phyloP scores from a whole-genome alignment of 1,139 yeast species.

The Lodderomyces parapsilosis region DNA sequence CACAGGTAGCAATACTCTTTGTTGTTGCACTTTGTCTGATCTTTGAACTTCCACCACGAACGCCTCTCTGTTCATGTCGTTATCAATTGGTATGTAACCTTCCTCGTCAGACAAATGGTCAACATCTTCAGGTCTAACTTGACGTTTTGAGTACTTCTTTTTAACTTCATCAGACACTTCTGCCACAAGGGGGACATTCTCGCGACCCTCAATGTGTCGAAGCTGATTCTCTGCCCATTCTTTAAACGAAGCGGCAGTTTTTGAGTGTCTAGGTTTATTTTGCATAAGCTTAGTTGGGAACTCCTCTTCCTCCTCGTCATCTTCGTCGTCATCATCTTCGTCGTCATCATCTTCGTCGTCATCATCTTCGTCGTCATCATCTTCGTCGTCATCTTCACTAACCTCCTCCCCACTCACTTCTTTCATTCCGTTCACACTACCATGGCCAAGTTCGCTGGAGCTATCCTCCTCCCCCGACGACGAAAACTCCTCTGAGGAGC shows the following conservation, averaged over 20 bases:
- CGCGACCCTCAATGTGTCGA: slow-evolving; percentile 59
- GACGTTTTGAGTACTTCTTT: slow-evolving; percentile 38
- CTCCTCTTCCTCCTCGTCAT: slow-evolving; percentile 21
- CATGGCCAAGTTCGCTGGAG: too few relatives aligned
- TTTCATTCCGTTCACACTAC: neutral
- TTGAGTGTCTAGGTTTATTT: slow-evolving; percentile 43
- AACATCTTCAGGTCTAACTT: slow-evolving; percentile 59
- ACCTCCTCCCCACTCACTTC: slow-evolving; percentile 12
- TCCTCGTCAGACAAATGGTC: slow-evolving; percentile 61
- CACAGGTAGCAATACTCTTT: slow-evolving; percentile 78
- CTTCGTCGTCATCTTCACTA: slow-evolving; percentile 32
- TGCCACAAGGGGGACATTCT: slow-evolving; percentile 45
- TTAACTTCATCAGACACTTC: slow-evolving; percentile 50
- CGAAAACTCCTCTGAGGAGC: slow-evolving; percentile 35
- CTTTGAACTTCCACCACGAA: slow-evolving; percentile 69
- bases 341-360: slow-evolving; percentile 18
- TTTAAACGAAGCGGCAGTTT: slow-evolving; percentile 47
- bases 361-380: slow-evolving; percentile 18
- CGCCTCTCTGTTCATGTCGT: slow-evolving; percentile 56
- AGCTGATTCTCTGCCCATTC: slow-evolving; percentile 62
- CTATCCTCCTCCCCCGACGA: too few relatives aligned
- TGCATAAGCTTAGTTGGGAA: slow-evolving; percentile 35
- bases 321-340: slow-evolving; percentile 19
- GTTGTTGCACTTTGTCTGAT: slow-evolving; percentile 59
- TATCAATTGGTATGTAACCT: slow-evolving; percentile 56